phyloP scores from a whole-genome alignment of 345 rosid species.

The Eucalyptus leucophloia region DNA sequence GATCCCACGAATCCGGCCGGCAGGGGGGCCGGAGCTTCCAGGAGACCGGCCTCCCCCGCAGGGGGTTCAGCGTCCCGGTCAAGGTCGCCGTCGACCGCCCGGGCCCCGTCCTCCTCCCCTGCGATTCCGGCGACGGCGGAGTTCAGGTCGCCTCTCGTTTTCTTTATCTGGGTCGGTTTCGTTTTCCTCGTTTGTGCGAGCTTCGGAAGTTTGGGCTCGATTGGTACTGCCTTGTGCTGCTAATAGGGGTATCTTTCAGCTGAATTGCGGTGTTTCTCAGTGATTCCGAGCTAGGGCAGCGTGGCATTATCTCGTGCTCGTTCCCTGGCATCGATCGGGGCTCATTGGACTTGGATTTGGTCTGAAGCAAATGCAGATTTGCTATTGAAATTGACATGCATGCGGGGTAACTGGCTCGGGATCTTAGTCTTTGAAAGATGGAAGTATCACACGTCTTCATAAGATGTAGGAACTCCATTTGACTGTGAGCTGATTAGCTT shows the following conservation, averaged over 20 bases:
- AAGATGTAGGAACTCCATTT: background rate
- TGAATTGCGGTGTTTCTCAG: background rate
- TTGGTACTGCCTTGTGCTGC: background rate
- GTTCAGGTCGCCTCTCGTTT: constrained; percentile 48
- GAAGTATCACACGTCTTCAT: background rate
- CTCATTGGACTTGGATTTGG: background rate
- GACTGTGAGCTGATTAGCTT: background rate
- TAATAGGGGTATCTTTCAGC: background rate
- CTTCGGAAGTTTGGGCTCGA: background rate
- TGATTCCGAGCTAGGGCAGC: background rate
- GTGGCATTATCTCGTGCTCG: background rate
- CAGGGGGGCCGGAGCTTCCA: background rate
- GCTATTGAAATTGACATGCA: background rate
- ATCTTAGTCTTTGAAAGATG: background rate
- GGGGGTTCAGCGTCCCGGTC: constrained; percentile 78
- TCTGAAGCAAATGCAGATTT: background rate
- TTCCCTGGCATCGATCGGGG: background rate
- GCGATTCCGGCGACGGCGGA: constrained; percentile 71
- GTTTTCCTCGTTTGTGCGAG: background rate
- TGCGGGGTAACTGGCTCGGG: background rate
- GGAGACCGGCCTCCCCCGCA: constrained; percentile 65
- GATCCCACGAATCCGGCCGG: background rate
- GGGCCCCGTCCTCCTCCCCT: constrained; percentile 49
- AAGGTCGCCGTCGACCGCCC: constrained; percentile 71
- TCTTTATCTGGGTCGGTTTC: background rate